Base-by-base conservation (phyloP, 2,329 filamentous ascomycete genomes). In the Aspergillus quadrilineatus region DNA sequence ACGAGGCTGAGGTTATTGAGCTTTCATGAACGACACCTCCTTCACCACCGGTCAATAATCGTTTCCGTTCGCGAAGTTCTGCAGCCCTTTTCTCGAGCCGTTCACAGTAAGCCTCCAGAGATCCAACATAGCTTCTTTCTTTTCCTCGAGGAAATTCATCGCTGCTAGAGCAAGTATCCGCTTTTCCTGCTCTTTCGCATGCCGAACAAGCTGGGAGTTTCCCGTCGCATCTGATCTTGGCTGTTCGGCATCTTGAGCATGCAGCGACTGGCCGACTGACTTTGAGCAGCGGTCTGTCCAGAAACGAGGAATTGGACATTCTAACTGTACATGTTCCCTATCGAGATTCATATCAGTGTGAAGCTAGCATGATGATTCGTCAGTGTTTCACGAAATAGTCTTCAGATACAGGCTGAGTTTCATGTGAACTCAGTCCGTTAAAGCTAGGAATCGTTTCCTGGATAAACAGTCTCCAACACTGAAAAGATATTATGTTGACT, bases 181-280 rank as follows among this genome's bases (percentile, higher is more conserved):
- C 86, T 60, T 91, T 88, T 30, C 92, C 92, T 12, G 91, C 90
- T 75, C 92, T 92, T 74, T 97, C 93, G 70, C 94, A 97, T 15
- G 93, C 93, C 6, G 92, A 95, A 71, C 94, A 99, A 6, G 92
- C 92, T 9, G 94, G 94, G 37, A 97, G 80, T 74, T 97, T 97
- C 60, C 94, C 93, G 77, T 97, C 94, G 69, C 94, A 99, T 85
- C 95, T 97, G 71, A 97, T 92, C 78, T 99, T 99, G 53, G 93
- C 92, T 59, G 88, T 85, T 59, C 94, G 90, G 78, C 89, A 93
- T 79, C 89, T 82, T 57, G 89, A 89, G 72, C 89, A 93, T 26
- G 89, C 89, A 53, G 89, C 89, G 49, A 91, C 89, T 4, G 89
- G 89, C 60, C 89, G 82, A 69, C 88, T 92, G 61, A 93, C 89